Evolutionary conservation across 2,329 filamentous ascomycete genomes (phyloP).

Genomic region (Trichoderma cornu-damae): DNA sequence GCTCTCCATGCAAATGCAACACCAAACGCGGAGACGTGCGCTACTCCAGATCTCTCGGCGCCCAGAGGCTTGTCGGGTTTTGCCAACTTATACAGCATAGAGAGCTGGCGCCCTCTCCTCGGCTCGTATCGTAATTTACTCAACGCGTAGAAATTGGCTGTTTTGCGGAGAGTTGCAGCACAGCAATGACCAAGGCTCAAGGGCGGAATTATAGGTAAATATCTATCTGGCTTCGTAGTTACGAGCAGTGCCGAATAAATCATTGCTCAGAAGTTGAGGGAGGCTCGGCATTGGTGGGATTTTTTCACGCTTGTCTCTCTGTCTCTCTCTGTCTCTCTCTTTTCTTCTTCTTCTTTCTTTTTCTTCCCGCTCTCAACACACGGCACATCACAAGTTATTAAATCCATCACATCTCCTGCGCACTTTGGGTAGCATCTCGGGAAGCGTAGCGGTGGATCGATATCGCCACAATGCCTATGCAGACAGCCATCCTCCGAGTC

Average conservation of each 20-base stretch:
- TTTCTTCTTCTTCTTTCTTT: no score
- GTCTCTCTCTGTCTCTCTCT: no score
- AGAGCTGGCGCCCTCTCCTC: background rate
- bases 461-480: slow-evolving; percentile 17
- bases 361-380: no score
- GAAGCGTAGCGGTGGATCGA: background rate
- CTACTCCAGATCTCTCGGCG: background rate
- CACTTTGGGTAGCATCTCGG: background rate
- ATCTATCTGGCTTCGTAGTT: background rate
- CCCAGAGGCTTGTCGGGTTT: background rate
- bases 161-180: background rate
- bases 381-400: background rate
- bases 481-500: slow-evolving; percentile 35
- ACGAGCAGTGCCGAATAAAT: background rate
- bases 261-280: background rate
- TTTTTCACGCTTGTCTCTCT: no score
- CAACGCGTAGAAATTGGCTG: no score
- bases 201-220: background rate
- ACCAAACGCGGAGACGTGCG: slow-evolving; percentile 1
- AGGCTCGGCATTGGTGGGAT: background rate
- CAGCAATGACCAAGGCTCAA: background rate
- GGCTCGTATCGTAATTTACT: background rate
- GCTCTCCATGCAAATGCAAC: background rate
- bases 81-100: background rate
- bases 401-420: background rate